Evolutionary conservation across 225 moss, liverwort and hornwort species (phyloP), one percentile per base, ranked within the genome.

Genomic region (Physcomitrium patens): DNA sequence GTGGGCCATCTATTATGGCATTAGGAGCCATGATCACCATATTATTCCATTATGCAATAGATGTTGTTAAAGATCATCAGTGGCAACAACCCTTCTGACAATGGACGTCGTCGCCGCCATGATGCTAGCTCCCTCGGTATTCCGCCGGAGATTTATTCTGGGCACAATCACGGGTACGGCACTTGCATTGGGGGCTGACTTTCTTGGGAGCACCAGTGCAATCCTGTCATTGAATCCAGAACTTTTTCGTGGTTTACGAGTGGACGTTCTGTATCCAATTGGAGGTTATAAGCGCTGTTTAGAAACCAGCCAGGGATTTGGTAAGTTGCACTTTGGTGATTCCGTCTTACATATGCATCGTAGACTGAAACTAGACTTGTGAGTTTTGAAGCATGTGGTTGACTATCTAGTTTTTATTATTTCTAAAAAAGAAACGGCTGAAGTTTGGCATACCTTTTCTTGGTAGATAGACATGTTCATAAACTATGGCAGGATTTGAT

Each of bases 261-360:
- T 80, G 46, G 96, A 97, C 65, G 74, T 97, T 51, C 69, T 94
- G 45, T 97, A 91, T 19, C 89, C 94, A 22, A 83, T 94, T 7
- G 70, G 72, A 27, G 96, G 94, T 14, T 94, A 89, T 59, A 97
- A 94, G 75, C 89, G 96, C 71, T 94, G 93, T 74, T 63, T 91
- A 43, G 94, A 97, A 74, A 77, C 87, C 42, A 90, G 87, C 79
- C 83, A 83, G 70, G 92, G 94, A 64, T 97, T 94, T 58, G 93
- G 89, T 93, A 75, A 68, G 83, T 53, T 54, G 62, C 27, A 62
- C 31, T 37, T 37, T 37, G 31, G 31, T 37, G 31, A 1, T 37
- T 37, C 31, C 31, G 31, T 37, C 31, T 37, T 37, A 37, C 31
- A 37, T 37, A 1, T 37, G 31, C 31, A 37, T 37, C 7, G 31